These are phyloP conservation scores for Lignosus rhinocerotis DNA, from an alignment of 1,284 basidiomycete genomes.

Conservation along the genomic window DNA sequence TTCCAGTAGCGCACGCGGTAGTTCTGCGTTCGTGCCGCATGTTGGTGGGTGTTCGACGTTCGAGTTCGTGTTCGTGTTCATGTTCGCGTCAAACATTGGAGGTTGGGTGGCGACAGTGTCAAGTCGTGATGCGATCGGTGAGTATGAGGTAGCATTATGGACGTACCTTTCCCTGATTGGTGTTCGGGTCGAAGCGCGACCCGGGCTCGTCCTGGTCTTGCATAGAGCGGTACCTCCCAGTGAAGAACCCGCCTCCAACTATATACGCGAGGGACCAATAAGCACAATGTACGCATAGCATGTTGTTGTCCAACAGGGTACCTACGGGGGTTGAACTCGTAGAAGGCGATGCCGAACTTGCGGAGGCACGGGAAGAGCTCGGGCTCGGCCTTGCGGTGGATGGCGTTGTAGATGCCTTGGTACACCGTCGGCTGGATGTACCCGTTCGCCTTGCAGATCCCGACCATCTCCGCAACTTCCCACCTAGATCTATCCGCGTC, in stretches of 20 bases:
- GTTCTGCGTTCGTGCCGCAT: conserved; percentile 16
- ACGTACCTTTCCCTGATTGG: conserved; percentile 33
- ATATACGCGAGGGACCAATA: conserved; percentile 14
- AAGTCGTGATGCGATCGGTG: no score
- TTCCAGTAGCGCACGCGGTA: conserved; percentile 45
- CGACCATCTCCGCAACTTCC: conserved; percentile 69
- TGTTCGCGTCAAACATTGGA: no score
- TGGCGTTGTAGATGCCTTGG: conserved; percentile 64
- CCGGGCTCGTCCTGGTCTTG: conserved; percentile 37
- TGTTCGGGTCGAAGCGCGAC: conserved; percentile 40
- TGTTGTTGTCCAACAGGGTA: background rate
- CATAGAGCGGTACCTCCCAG: conserved; percentile 34
- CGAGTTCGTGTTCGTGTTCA: no score
- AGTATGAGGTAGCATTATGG: background rate
- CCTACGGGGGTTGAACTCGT: conserved; percentile 53
- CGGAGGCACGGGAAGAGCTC: conserved; percentile 66
- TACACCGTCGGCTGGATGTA: conserved; percentile 68
- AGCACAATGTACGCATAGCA: background rate
- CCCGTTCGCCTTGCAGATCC: conserved; percentile 52
- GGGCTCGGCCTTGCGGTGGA: conserved; percentile 53
- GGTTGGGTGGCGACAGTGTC: no score
- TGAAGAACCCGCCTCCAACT: conserved; percentile 43
- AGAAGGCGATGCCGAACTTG: conserved; percentile 62
- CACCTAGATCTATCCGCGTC: conserved; percentile 30
- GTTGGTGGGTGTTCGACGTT: conserved; percentile 14